Evolutionary conservation across 768 basidiomycete genomes (phyloP).

Genomic region (Asterophora lycoperdoides): DNA sequence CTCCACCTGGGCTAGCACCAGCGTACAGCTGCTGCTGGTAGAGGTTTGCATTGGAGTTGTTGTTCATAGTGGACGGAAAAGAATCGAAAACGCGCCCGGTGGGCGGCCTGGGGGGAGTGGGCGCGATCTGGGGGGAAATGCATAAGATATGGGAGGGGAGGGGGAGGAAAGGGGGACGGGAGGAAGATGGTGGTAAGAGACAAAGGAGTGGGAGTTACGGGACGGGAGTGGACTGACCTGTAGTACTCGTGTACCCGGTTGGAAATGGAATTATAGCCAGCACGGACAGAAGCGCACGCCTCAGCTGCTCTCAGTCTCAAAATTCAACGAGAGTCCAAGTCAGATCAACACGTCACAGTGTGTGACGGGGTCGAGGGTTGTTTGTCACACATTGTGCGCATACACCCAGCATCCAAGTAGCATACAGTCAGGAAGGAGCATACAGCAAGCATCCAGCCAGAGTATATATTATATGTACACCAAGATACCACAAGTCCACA

Average conservation of each 20-base stretch:
- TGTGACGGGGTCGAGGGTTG: slow-evolving; percentile 7
- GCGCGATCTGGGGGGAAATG: background rate
- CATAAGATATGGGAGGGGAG: slow-evolving; percentile 5
- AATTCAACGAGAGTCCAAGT: slow-evolving; percentile 5
- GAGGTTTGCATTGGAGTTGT: background rate
- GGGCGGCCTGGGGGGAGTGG: background rate
- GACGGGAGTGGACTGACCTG: slow-evolving; percentile 3
- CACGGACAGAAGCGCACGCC: slow-evolving; percentile 5
- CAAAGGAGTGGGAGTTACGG: slow-evolving; percentile 11
- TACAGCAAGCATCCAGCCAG: background rate
- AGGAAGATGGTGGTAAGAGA: background rate
- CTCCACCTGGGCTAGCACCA: background rate
- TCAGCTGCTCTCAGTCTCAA: slow-evolving; percentile 5
- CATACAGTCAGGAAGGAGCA: too few relatives aligned
- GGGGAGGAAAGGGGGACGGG: slow-evolving; percentile 10
- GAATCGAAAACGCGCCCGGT: background rate
- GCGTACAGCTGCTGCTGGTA: slow-evolving; percentile 1
- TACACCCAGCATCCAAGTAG: too few relatives aligned
- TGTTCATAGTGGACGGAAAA: background rate
- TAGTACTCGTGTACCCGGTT: slow-evolving; percentile 2
- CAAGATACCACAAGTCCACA: too few relatives aligned
- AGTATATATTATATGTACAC: too few relatives aligned
- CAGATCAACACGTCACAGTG: slow-evolving; percentile 8
- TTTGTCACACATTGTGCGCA: background rate
- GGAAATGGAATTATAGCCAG: slow-evolving; percentile 2